Percentiles rank a stretch among this genome's conserved stretches.
These are phyloP conservation scores for Tylopilus plumbeoviolaceoides DNA, from an alignment of 768 basidiomycete genomes.

Conservation along the genomic window DNA sequence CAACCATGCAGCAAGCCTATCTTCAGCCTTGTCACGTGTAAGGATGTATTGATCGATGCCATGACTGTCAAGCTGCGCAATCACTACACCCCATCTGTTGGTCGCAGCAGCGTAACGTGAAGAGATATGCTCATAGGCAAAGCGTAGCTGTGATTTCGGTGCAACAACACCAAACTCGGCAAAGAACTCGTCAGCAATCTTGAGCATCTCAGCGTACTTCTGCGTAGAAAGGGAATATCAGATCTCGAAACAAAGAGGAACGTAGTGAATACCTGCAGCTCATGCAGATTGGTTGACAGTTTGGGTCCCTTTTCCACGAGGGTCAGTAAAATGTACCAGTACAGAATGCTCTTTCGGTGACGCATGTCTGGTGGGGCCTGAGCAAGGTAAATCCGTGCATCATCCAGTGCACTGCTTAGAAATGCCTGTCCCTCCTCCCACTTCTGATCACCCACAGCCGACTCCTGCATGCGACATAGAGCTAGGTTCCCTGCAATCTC, in stretches of 20 bases:
- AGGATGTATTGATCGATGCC: constrained; percentile 21
- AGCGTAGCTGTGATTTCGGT: constrained; percentile 48
- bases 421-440: constrained; percentile 63
- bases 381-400: constrained; percentile 49
- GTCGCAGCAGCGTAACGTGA: constrained; percentile 41
- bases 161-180: constrained; percentile 40
- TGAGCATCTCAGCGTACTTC: constrained; percentile 37
- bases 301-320: constrained; percentile 48
- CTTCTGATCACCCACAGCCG: constrained; percentile 35
- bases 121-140: constrained; percentile 47
- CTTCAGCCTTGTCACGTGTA: constrained; percentile 42
- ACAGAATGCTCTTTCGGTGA: constrained; percentile 53
- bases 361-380: constrained; percentile 59
- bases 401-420: constrained; percentile 54
- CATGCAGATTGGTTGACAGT: constrained; percentile 42
- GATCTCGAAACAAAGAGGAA: neutral
- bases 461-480: constrained; percentile 40
- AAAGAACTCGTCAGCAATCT: constrained; percentile 50
- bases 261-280: constrained; percentile 42
- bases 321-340: constrained; percentile 54
- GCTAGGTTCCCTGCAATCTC: constrained; percentile 58
- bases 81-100: constrained; percentile 44
- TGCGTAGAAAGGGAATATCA: constrained; percentile 14
- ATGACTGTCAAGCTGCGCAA: constrained; percentile 34
- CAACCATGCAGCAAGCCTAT: constrained; percentile 52